Evolutionary conservation across 2,329 filamentous ascomycete species (phyloP).

Genomic region (Penicillium sp.): DNA sequence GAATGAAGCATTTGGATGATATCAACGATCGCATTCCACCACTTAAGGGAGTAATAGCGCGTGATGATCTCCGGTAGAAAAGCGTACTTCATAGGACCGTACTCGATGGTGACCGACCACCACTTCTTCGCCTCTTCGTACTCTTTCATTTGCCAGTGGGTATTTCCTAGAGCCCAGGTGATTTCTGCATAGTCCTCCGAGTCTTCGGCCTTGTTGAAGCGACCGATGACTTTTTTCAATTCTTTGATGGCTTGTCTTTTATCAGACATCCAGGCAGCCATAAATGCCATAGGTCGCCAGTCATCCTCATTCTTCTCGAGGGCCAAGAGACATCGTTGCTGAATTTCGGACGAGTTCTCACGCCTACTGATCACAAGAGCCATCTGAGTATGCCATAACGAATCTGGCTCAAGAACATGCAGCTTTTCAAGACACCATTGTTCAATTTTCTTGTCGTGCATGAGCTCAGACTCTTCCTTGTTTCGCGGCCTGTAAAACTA

Average conservation of each 20-base stretch:
- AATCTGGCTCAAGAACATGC: constrained; percentile 2
- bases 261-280: constrained; percentile 19
- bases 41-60: too few relatives aligned
- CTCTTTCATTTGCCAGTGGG: too few relatives aligned
- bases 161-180: too few relatives aligned
- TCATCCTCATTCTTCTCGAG: constrained; percentile 20
- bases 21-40: constrained; percentile 2
- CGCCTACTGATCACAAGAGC: constrained; percentile 24
- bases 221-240: not conserved
- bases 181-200: too few relatives aligned
- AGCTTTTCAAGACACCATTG: constrained; percentile 12
- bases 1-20: constrained; percentile 16
- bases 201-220: constrained; percentile 3
- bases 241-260: constrained; percentile 6
- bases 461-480: not conserved
- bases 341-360: constrained; percentile 15
- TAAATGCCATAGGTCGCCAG: constrained; percentile 28
- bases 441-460: constrained; percentile 11
- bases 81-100: too few relatives aligned
- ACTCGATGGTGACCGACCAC: too few relatives aligned
- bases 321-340: constrained; percentile 23
- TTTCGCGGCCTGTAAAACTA: too few relatives aligned
- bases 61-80: too few relatives aligned
- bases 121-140: too few relatives aligned
- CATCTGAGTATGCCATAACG: constrained; percentile 27